Percentiles rank a stretch among this genome's conserved stretches.
Conservation (phyloP, 164 flowering plant species). For the Aristolochia californica region DNA sequence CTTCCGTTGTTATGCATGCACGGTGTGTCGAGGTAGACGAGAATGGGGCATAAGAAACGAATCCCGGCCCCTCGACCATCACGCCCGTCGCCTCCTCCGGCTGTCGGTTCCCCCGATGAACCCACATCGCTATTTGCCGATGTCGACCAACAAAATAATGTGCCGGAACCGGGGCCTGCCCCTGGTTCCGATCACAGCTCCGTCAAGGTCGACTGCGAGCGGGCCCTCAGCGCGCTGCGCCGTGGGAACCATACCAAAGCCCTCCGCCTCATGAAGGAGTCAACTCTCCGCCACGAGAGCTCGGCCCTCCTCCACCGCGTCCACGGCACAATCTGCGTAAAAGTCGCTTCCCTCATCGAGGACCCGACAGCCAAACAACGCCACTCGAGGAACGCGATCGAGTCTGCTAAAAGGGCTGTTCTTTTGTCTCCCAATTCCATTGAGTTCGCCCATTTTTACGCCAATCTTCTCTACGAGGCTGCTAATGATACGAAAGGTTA, state of each 20-base stretch:
- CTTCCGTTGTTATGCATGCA: slow-evolving; percentile 22
- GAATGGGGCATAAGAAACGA: slow-evolving; percentile 70
- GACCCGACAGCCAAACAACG: slow-evolving; percentile 61
- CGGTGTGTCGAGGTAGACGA: slow-evolving; percentile 10
- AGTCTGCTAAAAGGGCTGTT: slow-evolving; percentile 56
- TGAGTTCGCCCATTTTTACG: slow-evolving; percentile 85
- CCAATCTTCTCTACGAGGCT: slow-evolving; percentile 74
- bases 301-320: slow-evolving; percentile 62
- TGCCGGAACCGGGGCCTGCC: background rate
- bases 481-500: slow-evolving; percentile 70
- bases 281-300: slow-evolving; percentile 26
- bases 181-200: slow-evolving; percentile 1
- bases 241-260: slow-evolving; percentile 89
- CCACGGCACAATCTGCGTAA: slow-evolving; percentile 71
- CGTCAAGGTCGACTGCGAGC: slow-evolving; percentile 72
- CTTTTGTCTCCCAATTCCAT: slow-evolving; percentile 60
- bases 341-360: slow-evolving; percentile 61
- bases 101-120: background rate
- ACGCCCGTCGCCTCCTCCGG: slow-evolving; percentile 4
- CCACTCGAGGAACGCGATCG: slow-evolving; percentile 55
- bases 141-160: slow-evolving; percentile 1
- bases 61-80: slow-evolving; percentile 24
- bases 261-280: slow-evolving; percentile 73
- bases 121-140: slow-evolving; percentile 2
- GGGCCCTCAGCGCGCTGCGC: slow-evolving; percentile 59